Evolutionary conservation across 2,329 filamentous ascomycete species (phyloP).

Genomic region (Xylariaceae sp.): DNA sequence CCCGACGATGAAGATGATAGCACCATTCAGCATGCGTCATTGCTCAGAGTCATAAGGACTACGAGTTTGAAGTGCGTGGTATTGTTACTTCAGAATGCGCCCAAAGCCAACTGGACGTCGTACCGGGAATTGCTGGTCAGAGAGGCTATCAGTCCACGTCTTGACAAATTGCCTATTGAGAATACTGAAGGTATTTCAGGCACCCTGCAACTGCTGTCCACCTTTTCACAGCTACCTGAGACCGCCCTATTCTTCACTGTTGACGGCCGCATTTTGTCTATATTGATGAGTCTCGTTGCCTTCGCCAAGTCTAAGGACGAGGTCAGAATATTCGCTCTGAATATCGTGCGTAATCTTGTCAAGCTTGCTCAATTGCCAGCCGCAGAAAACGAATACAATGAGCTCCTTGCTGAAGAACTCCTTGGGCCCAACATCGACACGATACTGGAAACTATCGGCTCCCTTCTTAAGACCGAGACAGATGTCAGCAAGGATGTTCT

Average conservation of each 20-base stretch:
- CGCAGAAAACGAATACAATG: slow-evolving; percentile 52
- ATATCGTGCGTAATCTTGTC: slow-evolving; percentile 68
- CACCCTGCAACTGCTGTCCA: slow-evolving; percentile 72
- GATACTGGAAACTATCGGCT: slow-evolving; percentile 64
- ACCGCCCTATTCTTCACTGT: slow-evolving; percentile 64
- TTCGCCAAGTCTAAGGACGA: slow-evolving; percentile 76
- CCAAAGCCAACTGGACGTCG: slow-evolving; percentile 65
- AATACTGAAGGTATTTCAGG: slow-evolving; percentile 87
- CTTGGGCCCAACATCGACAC: slow-evolving; percentile 54
- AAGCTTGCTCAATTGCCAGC: slow-evolving; percentile 54
- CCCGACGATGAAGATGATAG: slow-evolving; percentile 35
- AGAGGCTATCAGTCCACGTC: slow-evolving; percentile 71
- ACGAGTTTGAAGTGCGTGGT: slow-evolving; percentile 79
- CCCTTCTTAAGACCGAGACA: slow-evolving; percentile 56
- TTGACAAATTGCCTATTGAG: slow-evolving; percentile 76
- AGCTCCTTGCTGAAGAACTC: slow-evolving; percentile 52
- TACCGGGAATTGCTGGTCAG: slow-evolving; percentile 69
- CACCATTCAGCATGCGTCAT: slow-evolving; percentile 45
- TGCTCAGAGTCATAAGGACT: slow-evolving; percentile 64
- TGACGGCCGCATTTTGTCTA: slow-evolving; percentile 62
- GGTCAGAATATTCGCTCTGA: slow-evolving; percentile 77
- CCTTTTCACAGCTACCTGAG: slow-evolving; percentile 68
- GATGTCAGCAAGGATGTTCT: slow-evolving; percentile 69
- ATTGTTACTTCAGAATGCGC: slow-evolving; percentile 70
- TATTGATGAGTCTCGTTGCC: slow-evolving; percentile 68